phyloP scores from a whole-genome alignment of 2,329 filamentous ascomycete species.

The Chaetomiaceae sp. region DNA sequence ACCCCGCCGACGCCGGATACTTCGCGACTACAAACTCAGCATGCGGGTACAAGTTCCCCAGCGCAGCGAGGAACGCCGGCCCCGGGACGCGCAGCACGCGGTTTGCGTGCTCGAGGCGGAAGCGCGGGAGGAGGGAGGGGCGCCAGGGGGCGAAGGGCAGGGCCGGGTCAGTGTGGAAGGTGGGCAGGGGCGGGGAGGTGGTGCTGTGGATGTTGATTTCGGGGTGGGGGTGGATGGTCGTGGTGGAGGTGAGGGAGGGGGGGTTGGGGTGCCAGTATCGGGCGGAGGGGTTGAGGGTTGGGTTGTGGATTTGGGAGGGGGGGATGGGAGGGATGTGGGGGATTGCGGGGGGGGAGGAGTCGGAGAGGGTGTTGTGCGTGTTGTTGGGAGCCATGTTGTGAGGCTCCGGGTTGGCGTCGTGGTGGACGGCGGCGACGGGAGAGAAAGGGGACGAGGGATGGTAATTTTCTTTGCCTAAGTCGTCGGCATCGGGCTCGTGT shows the following conservation, averaged over 20 bases:
- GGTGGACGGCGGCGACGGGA: neutral
- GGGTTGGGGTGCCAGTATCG: neutral
- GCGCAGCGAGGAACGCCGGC: neutral
- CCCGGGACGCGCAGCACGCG: neutral
- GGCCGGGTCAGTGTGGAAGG: conserved; percentile 1
- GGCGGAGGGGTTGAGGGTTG: neutral
- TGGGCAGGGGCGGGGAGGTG: neutral
- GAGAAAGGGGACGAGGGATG: neutral
- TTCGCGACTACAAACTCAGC: conserved; percentile 2
- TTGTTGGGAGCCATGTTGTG: too few relatives aligned
- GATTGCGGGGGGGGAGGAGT: neutral
- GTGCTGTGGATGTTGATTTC: neutral
- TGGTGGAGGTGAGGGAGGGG: neutral
- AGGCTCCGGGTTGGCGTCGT: too few relatives aligned
- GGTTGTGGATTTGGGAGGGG: neutral
- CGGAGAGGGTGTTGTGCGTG: too few relatives aligned
- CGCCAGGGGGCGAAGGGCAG: conserved; percentile 7
- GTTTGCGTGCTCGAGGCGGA: conserved; percentile 1
- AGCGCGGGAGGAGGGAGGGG: neutral
- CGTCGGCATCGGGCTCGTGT: too few relatives aligned
- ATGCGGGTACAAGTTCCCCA: conserved; percentile 10
- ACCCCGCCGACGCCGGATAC: neutral
- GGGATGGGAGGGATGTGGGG: neutral
- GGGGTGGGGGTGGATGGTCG: neutral
- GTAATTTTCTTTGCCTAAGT: too few relatives aligned